Base-by-base conservation (phyloP, 2,329 filamentous ascomycete species). In the Exophiala xenobiotica region DNA sequence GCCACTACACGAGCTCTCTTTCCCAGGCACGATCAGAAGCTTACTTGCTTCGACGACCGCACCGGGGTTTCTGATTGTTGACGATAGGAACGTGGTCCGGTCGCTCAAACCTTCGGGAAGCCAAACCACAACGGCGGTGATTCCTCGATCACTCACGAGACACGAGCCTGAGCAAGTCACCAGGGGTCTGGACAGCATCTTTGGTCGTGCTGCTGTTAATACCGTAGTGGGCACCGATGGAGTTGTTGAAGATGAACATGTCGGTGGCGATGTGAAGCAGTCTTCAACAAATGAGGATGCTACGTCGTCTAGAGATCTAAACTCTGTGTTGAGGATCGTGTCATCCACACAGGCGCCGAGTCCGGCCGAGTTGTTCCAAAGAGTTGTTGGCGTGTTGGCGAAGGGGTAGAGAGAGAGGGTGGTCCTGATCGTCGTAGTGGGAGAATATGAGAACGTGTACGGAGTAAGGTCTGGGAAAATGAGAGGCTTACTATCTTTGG, bases 291-390 rank as follows among this genome's bases (percentile, higher is more conserved):
- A 31, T 18, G 42, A 31, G 2, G 6, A 11, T 6, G 16, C 43
- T 7, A 26, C 31, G n/a, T 31, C 48, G 4, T 20, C 38, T 6
- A 33, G 22, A 29, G 42, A 35, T 22, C 20, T 62, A 7, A 49
- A 58, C 20, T 39, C 45, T 2, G 54, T 56, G 5, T 43, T 62
- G 35, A 51, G 42, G 9, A 53, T 58, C 35, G 31, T 49, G 11
- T 52, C 51, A 3, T 52, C 56, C n/a, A 46, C 39, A 9, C 46
- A 51, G 24, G 54, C 47, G 12, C 58, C 60, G 3, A 51, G 46
- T 23, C 43, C 56, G 24, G 43, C 39, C 11, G 49, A 58, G 18
- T 40, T 62, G 48, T 62, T 62, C 43, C 50, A 59, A 37, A 49
- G 51, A 24, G 52, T 62, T 6, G 47, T 57, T 6, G 38, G 47